Base-by-base conservation (phyloP, 176 grass and related monocot species). In the Elymus sibiricus region DNA sequence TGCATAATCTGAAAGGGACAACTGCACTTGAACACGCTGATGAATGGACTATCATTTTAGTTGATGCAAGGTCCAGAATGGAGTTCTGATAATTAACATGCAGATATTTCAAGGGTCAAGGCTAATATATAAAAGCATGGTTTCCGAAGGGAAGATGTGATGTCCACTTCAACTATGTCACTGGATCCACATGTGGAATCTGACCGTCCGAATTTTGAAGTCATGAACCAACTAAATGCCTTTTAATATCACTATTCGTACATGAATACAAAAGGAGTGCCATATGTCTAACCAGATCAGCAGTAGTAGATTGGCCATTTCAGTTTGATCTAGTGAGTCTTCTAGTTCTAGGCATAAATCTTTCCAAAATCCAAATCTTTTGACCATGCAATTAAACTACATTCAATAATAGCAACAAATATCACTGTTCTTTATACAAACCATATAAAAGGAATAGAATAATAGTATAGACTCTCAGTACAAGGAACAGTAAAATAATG, bases 381-480 rank as follows among this genome's bases (percentile, higher is more conserved):
- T 83, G 55, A 83, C 37, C 82, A 83, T 74, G 70, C 67, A 83
- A 42, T 62, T 39, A 74, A 83, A 69, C 44, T 69, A 80, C 26
- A 74, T 40, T 85, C 60, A 6, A 55, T 85, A 64, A 10, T 53
- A 67, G 60, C 5, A 77, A 66, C 73, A 85, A 66, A 77, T 55
- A 28, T 28, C 31, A 7, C 53, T 38, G 42, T 60, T 63, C 34
- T 43, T 62, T 44, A 51, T 66, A 10, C n/a, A 53, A 67, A 77
- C 8, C 42, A 53, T 37, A 17, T n/a, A 35, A 84, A 73, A 46
- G 44, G 40, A 28, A 12, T 38, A 4, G 39, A 81, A 82, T 73
- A 80, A 49, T 14, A 46, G 26, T 27, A 44, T 42, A 70, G 56
- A 58, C 62, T 59, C 25, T 37, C 19, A 39, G 63, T 60, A 40